Evolutionary conservation across 2,329 filamentous ascomycete genomes (phyloP).

Genomic region (Teratosphaeria zuluensis): DNA sequence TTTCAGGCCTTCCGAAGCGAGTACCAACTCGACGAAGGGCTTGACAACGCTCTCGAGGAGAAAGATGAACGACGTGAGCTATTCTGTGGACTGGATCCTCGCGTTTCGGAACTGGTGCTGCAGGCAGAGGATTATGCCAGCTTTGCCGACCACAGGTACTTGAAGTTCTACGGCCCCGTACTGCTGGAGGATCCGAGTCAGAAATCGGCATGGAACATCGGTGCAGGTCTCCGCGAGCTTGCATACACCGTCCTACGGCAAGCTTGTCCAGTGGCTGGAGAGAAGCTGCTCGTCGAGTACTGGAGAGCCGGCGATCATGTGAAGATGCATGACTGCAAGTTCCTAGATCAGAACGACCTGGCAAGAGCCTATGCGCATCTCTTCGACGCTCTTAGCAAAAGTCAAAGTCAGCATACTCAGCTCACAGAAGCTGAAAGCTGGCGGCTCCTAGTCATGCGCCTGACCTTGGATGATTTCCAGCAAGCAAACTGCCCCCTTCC

Average conservation of each 20-base stretch:
- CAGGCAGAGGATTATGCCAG: constrained; percentile 12
- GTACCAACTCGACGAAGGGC: not conserved
- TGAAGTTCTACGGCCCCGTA: constrained; percentile 55
- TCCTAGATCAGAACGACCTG: not conserved
- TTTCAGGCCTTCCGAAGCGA: not conserved
- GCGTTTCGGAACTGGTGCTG: constrained; percentile 2
- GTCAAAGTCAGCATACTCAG: not conserved
- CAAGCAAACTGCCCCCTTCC: constrained; percentile 11
- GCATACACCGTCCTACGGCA: constrained; percentile 29
- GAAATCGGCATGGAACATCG: constrained; percentile 34
- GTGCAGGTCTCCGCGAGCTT: constrained; percentile 26
- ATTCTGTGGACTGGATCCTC: constrained; percentile 3
- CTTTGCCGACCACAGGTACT: constrained; percentile 6
- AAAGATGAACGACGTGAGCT: not conserved
- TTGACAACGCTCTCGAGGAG: not conserved
- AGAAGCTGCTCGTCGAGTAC: constrained; percentile 27
- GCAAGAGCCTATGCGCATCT: not conserved
- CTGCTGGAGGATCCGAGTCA: constrained; percentile 42
- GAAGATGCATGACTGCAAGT: constrained; percentile 6
- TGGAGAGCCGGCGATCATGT: constrained; percentile 26
- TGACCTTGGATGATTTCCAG: constrained; percentile 7
- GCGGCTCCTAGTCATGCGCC: constrained; percentile 12
- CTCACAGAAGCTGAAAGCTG: constrained; percentile 7
- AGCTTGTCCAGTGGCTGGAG: not conserved
- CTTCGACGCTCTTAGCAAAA: not conserved